Conservation (phyloP, 2,329 filamentous ascomycete genomes). For the Cercospora sp. region DNA sequence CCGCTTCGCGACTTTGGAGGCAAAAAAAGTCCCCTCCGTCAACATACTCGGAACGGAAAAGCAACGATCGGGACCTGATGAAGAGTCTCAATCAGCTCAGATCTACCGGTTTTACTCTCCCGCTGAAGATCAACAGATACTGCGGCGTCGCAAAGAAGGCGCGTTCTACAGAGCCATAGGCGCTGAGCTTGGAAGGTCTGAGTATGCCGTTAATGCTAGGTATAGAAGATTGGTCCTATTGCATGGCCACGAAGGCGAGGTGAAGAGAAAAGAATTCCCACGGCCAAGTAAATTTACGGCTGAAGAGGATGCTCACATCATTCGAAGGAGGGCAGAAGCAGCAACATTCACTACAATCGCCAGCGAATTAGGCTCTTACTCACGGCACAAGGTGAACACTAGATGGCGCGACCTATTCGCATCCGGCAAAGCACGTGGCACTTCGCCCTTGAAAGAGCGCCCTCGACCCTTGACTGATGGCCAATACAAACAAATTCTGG, state of each 20-base stretch:
- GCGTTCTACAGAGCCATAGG: not conserved
- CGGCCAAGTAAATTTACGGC: not conserved
- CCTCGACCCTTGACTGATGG: not conserved
- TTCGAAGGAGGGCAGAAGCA: not conserved
- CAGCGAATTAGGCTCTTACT: not conserved
- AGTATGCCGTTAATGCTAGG: not conserved
- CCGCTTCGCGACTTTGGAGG: not conserved
- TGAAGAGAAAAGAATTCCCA: accelerated
- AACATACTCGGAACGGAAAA: not conserved
- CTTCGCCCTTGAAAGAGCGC: not conserved
- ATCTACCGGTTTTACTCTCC: not conserved
- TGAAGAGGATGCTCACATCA: not conserved
- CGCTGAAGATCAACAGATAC: not conserved
- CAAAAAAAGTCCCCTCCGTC: not conserved
- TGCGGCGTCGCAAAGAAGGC: not conserved
- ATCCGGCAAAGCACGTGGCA: not conserved
- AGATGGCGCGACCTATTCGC: not conserved
- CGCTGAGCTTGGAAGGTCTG: not conserved
- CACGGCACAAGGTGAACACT: not conserved
- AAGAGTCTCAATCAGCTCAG: not conserved
- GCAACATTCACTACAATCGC: not conserved
- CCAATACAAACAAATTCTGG: not conserved
- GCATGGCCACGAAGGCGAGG: not conserved
- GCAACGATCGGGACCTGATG: not conserved
- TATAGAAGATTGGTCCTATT: not conserved